phyloP scores from a whole-genome alignment of 768 basidiomycete genomes.

The Tylopilus subfusipes region DNA sequence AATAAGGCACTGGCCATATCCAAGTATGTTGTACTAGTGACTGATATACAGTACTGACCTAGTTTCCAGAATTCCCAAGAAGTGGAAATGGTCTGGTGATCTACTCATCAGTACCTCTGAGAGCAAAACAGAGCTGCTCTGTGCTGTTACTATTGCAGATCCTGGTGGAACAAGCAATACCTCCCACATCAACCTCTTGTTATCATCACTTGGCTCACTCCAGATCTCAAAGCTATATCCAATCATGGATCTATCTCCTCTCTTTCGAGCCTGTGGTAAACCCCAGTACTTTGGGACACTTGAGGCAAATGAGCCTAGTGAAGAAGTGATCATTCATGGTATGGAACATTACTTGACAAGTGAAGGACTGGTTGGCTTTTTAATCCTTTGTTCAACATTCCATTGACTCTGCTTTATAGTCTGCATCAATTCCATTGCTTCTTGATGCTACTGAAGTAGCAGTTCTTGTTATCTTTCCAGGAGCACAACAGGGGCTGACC shows the following conservation, averaged over 20 bases:
- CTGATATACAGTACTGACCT: slow-evolving; percentile 2
- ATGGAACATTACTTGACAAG: slow-evolving; percentile 46
- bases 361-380: slow-evolving; percentile 42
- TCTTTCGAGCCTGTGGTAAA: slow-evolving; percentile 48
- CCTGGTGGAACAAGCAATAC: slow-evolving; percentile 40
- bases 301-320: slow-evolving; percentile 37
- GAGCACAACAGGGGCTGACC: slow-evolving; percentile 33
- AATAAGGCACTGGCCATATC: slow-evolving; percentile 17
- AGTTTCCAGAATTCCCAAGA: slow-evolving; percentile 47
- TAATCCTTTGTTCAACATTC: neutral
- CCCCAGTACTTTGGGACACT: slow-evolving; percentile 54
- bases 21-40: slow-evolving; percentile 22
- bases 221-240: slow-evolving; percentile 47
- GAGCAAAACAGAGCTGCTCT: slow-evolving; percentile 41
- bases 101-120: slow-evolving; percentile 41
- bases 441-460: slow-evolving; percentile 49
- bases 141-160: slow-evolving; percentile 48
- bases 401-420: slow-evolving; percentile 32
- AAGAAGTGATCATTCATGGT: slow-evolving; percentile 38
- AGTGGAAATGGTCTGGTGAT: slow-evolving; percentile 65
- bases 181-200: slow-evolving; percentile 47
- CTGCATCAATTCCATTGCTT: slow-evolving; percentile 44
- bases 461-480: slow-evolving; percentile 54
- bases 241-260: slow-evolving; percentile 41
- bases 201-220: slow-evolving; percentile 41